phyloP scores from a whole-genome alignment of 2,329 filamentous ascomycete species.

The Penicillium sp. region DNA sequence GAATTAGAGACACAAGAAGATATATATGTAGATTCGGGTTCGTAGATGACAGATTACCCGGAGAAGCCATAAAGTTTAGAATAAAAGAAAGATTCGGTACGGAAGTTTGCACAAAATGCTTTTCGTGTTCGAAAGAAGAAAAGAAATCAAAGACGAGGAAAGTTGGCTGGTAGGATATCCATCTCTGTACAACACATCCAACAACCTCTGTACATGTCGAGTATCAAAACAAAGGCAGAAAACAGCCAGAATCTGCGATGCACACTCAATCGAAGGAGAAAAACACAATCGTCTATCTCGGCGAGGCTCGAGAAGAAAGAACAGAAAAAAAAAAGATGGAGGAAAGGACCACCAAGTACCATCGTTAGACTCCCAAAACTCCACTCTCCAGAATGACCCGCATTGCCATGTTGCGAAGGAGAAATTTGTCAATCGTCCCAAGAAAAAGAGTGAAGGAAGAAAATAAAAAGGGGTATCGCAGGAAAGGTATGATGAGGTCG shows the following conservation, averaged over 20 bases:
- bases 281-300: conserved; percentile 4
- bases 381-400: conserved; percentile 20
- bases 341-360: conserved; percentile 5
- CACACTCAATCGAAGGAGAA: not conserved
- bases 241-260: conserved; percentile 14
- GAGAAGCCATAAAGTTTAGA: conserved; percentile 11
- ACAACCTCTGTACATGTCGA: conserved; percentile 24
- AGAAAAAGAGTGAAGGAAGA: not conserved
- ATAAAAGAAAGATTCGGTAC: not conserved
- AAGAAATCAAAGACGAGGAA: conserved; percentile 6
- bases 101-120: conserved; percentile 11
- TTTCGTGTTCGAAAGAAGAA: conserved; percentile 13
- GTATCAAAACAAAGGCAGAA: conserved; percentile 6
- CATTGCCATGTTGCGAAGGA: conserved; percentile 16
- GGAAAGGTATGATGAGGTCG: conserved; percentile 9
- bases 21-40: conserved; percentile 13
- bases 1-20: not conserved
- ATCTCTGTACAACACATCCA: conserved; percentile 23
- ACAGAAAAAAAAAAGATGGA: not conserved
- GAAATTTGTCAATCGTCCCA: conserved; percentile 17
- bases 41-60: conserved; percentile 7
- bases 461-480: conserved; percentile 29
- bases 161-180: not conserved
- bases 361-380: conserved; percentile 20
- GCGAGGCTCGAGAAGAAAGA: conserved; percentile 2